A percentile compares a stretch with the other conserved stretches of the same genome.
phyloP scores from a whole-genome alignment of 805 yeast genomes.

The Candida caryicola region DNA sequence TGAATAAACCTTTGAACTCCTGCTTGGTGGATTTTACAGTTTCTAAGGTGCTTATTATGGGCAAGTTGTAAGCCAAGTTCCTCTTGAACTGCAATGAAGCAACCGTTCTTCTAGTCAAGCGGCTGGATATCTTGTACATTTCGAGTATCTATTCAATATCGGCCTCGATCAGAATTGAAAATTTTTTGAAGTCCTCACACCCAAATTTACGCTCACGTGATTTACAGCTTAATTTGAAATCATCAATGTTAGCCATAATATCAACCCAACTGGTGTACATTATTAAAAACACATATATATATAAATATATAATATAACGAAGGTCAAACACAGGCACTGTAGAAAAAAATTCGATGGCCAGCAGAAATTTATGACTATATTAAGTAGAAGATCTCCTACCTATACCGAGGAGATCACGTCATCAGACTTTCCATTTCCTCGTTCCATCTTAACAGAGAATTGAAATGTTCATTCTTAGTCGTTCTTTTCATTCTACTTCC shows the following conservation, averaged over 20 bases:
- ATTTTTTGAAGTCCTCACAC: background rate
- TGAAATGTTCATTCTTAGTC: background rate
- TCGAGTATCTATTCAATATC: too few relatives aligned
- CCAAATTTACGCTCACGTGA: too few relatives aligned
- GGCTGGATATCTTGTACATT: conserved; percentile 10
- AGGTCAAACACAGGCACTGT: background rate
- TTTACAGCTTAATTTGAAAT: background rate
- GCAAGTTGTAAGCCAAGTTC: conserved; percentile 32
- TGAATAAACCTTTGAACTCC: conserved; percentile 36
- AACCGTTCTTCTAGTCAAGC: background rate
- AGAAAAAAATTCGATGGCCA: background rate
- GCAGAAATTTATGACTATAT: background rate
- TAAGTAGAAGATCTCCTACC: background rate
- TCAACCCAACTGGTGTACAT: background rate
- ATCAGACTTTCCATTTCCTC: background rate
- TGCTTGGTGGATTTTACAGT: conserved; percentile 22
- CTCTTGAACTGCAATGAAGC: conserved; percentile 7
- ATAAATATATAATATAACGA: conserved; percentile 1
- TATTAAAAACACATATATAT: background rate
- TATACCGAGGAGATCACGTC: background rate
- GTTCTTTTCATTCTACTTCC: conserved; percentile 28
- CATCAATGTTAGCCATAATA: background rate
- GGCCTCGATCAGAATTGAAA: too few relatives aligned
- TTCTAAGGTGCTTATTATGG: conserved; percentile 31
- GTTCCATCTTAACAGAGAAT: background rate